Base-by-base conservation (phyloP, 2,329 filamentous ascomycete genomes). In the Hypoxylon sp. region DNA sequence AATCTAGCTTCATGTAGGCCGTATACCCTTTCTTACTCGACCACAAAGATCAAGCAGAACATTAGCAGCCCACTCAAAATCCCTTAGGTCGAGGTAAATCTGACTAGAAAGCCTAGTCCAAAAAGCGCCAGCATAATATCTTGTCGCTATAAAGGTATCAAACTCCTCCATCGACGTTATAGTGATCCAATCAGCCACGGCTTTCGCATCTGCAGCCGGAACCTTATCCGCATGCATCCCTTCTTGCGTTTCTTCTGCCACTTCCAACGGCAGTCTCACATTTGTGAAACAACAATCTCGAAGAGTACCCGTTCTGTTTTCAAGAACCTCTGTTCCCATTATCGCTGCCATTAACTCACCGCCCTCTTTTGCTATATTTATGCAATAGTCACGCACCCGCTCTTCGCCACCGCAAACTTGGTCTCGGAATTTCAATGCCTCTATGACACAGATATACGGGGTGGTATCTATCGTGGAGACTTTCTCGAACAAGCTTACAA, bases 391-490 rank as follows among this genome's bases (percentile, higher is more conserved):
- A 67, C 85, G 84, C 71, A 93, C 89, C 1, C 80, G 83, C 1
- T 85, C 80, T 71, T 94, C 91, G 50, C 91, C 90, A 45, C 89
- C 88, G 64, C 90, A 88, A 43, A 87, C 81, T 60, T 86, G 79
- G 5, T 82, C 74, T 17, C 91, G 85, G 80, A 89, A 93, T 45
- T 85, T 82, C 13, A 93, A 74, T 0, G 90, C 89, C 0, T 85
- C 86, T 0, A 86, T 83, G 2, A 92, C 79, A 74, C 87, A 90
- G 14, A 90, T 79, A 73, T 89, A 92, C 0, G 90, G 85, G 0
- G 85, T 83, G 62, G 85, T 86, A 75, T 94, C 91, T 21, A 86
- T 81, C 0, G 91, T 93, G 7, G 88, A 90, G 3, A 89, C 84
- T 66, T 87, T 90, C 69, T 90, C 85, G 75, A 93, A 93, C 46